Evolutionary conservation across 495 filamentous ascomycete genomes (phyloP).

Genomic region (Usnea hakonensis): DNA sequence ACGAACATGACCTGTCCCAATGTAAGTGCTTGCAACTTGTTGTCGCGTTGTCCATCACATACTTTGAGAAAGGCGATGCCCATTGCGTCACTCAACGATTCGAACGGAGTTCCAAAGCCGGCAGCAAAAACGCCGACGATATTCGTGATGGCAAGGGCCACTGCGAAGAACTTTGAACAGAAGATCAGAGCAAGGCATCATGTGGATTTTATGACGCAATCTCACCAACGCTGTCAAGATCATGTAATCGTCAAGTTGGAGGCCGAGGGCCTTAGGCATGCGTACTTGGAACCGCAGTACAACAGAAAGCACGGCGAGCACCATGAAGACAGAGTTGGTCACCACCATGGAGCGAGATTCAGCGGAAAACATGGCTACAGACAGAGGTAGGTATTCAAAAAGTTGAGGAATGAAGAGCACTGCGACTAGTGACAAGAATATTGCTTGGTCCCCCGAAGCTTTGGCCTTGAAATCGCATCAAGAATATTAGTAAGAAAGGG

Average conservation of each 20-base stretch:
- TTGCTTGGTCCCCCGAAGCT: no score
- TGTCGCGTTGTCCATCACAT: background rate
- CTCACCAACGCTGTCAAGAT: conserved; percentile 9
- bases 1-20: conserved; percentile 8
- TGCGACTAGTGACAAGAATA: background rate
- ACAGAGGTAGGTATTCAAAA: background rate
- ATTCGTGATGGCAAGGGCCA: conserved; percentile 6
- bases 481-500: background rate
- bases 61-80: conserved; percentile 14
- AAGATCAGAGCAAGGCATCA: background rate
- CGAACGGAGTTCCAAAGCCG: conserved; percentile 10
- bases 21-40: background rate
- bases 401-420: background rate
- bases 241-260: conserved; percentile 8
- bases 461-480: background rate
- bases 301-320: background rate
- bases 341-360: background rate
- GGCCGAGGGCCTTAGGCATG: background rate
- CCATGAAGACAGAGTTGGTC: conserved; percentile 8
- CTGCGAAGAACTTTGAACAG: background rate
- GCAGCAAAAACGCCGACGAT: conserved; percentile 9
- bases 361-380: conserved; percentile 2
- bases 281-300: conserved; percentile 2
- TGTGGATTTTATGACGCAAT: no score
- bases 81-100: conserved; percentile 1